Evolutionary conservation across 805 yeast genomes (phyloP).

Genomic region (Pichia eremophila): DNA sequence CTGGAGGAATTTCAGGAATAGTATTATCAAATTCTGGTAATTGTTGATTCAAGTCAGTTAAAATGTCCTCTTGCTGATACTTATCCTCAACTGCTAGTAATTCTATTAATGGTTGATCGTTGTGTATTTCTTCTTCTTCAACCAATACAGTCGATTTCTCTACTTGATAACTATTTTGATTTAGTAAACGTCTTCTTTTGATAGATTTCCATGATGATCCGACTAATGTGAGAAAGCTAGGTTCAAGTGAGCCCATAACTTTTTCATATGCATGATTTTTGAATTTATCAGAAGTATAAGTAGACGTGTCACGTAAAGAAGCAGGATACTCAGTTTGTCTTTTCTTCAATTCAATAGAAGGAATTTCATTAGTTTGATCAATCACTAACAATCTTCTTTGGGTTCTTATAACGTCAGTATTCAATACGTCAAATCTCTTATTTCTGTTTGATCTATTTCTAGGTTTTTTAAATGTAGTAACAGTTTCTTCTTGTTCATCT

Average conservation of each 20-base stretch:
- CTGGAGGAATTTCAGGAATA: no score
- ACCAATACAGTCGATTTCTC: neutral
- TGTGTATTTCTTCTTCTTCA: neutral
- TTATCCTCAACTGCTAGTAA: no score
- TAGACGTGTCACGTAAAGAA: neutral
- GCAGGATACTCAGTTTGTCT: constrained; percentile 23
- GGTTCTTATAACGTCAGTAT: constrained; percentile 38
- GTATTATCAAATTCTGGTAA: no score
- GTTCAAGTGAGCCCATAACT: constrained; percentile 7
- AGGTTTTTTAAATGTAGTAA: neutral
- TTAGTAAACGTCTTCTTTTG: constrained; percentile 8
- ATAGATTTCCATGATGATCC: constrained; percentile 13
- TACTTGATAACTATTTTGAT: neutral
- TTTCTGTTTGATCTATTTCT: constrained; percentile 12
- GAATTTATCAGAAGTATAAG: neutral
- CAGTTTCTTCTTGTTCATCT: constrained; percentile 1
- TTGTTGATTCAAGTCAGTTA: no score
- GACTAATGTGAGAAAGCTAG: constrained; percentile 2
- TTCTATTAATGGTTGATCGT: no score
- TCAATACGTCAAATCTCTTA: constrained; percentile 26
- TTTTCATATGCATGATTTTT: neutral
- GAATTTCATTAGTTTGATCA: constrained; percentile 37
- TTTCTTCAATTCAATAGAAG: constrained; percentile 29
- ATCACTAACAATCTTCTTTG: constrained; percentile 35
- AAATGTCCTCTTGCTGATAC: no score